Base-by-base conservation (phyloP, 2,329 filamentous ascomycete genomes). In the Colletotrichum endophyticum region DNA sequence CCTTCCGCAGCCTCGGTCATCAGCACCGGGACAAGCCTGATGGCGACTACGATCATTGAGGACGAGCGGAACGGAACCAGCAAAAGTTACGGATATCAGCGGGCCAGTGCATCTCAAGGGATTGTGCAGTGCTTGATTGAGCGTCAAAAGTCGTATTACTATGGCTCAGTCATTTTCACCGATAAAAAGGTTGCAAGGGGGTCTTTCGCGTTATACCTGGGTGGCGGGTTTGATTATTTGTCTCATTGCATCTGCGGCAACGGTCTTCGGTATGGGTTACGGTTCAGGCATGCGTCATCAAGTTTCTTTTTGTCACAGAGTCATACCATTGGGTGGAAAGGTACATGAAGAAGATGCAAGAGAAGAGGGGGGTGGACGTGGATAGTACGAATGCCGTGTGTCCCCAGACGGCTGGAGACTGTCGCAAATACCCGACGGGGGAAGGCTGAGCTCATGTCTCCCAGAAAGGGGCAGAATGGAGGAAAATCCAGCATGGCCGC, bases 231-330 rank as follows among this genome's bases (percentile, higher is more conserved):
- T 69, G 57, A 49, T 73, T 70, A 39, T 76, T 69, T 76, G 66
- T 73, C 70, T 76, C 64, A 76, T 70, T 73, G 74, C 74, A 76
- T 76, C 70, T 76, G 74, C 74, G 62, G 64, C 70, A 76, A 76
- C 70, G 74, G 73, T 59, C 66, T 49, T 73, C 56, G 73, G 71
- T 73, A 76, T 74, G 70, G 70, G 59, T 73, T 61, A 76, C 49
- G 74, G 74, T 74, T 74, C 49, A 59, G 74, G 70, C 74, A 76
- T 76, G 59, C 59, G 70, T 73, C 59, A 76, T 53, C 66, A 74
- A 69, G 57, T 70, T 66, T 76, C 49, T 34, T 69, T 76, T 74
- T 66, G 63, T 70, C 74, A 59, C 70, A 76, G 32, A 72, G 59
- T 59, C 74, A 76, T 76, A 76, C 57, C 70, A 76, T 64, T 44